Conservation (phyloP, 176 grass and related monocot species). For the Dendrocalamus sinicus region DNA sequence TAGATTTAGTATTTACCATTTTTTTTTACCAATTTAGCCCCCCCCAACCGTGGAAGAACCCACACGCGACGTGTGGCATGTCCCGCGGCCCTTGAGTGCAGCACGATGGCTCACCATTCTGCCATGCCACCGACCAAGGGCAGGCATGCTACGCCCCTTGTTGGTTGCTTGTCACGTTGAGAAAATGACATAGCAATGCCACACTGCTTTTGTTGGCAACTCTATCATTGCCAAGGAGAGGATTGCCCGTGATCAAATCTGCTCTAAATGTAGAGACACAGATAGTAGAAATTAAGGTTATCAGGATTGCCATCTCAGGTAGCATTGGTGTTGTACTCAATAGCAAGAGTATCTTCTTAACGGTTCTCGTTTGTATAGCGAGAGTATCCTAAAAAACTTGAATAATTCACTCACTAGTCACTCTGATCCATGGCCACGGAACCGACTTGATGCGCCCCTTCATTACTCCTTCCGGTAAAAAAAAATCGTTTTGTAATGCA, state of each 20-base stretch:
- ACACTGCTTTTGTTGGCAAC: background rate
- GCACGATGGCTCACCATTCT: no score
- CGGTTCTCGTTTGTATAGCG: background rate
- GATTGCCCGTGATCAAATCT: background rate
- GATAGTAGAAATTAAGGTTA: background rate
- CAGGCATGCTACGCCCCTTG: no score
- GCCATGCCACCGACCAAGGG: no score
- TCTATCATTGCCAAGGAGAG: background rate
- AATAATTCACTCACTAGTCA: background rate
- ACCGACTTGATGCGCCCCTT: background rate
- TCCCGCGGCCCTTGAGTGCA: no score
- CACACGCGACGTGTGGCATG: no score
- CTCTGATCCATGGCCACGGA: constrained; percentile 11
- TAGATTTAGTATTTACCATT: no score
- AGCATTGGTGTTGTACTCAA: background rate
- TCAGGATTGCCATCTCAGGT: background rate
- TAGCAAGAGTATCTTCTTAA: fast-evolving
- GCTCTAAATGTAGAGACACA: background rate
- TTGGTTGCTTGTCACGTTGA: constrained; percentile 23
- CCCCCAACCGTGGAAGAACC: no score
- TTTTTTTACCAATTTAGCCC: no score
- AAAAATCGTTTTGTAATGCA: no score
- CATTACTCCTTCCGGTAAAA: background rate
- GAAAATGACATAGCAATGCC: constrained; percentile 17
- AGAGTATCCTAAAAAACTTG: background rate